Evolutionary conservation across 2,329 filamentous ascomycete genomes (phyloP).

Genomic region (Alternaria postmessia): DNA sequence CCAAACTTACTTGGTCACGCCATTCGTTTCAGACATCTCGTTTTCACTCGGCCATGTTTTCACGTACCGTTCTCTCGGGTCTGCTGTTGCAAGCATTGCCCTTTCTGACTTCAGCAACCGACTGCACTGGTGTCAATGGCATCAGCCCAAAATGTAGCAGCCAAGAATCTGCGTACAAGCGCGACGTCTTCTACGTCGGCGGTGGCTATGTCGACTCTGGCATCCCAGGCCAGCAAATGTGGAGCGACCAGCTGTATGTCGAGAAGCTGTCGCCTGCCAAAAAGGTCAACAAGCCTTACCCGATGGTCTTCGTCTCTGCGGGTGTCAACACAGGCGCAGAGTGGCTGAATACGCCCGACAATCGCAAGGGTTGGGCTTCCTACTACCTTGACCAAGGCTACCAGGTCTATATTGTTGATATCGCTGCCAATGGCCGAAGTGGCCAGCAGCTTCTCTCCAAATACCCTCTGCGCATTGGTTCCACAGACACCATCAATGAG

Average conservation of each 20-base stretch:
- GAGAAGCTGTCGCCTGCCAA: slow-evolving; percentile 30
- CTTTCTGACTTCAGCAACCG: background rate
- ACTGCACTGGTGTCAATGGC: slow-evolving; percentile 26
- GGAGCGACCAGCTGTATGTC: slow-evolving; percentile 30
- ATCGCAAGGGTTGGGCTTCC: slow-evolving; percentile 29
- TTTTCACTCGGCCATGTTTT: background rate
- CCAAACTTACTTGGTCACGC: background rate
- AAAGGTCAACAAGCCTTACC: slow-evolving; percentile 23
- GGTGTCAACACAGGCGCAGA: slow-evolving; percentile 28
- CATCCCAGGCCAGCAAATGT: slow-evolving; percentile 26
- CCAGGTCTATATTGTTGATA: slow-evolving; percentile 32
- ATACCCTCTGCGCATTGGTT: slow-evolving; percentile 19
- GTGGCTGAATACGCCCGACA: slow-evolving; percentile 29
- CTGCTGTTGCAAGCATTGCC: slow-evolving; percentile 3
- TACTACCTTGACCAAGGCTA: slow-evolving; percentile 32
- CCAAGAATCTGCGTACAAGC: slow-evolving; percentile 30
- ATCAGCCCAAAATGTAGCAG: slow-evolving; percentile 30
- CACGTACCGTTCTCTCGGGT: slow-evolving; percentile 2
- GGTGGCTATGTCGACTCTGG: slow-evolving; percentile 34
- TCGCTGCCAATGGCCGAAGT: slow-evolving; percentile 21
- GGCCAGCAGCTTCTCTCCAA: slow-evolving; percentile 12
- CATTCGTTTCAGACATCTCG: background rate
- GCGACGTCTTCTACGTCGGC: slow-evolving; percentile 38
- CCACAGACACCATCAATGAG: slow-evolving; percentile 21
- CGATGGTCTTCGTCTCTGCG: slow-evolving; percentile 34